Percentiles rank a stretch among this genome's conserved stretches.
Conservation (phyloP, 768 basidiomycete genomes). For the Hypsizygus marmoreus region DNA sequence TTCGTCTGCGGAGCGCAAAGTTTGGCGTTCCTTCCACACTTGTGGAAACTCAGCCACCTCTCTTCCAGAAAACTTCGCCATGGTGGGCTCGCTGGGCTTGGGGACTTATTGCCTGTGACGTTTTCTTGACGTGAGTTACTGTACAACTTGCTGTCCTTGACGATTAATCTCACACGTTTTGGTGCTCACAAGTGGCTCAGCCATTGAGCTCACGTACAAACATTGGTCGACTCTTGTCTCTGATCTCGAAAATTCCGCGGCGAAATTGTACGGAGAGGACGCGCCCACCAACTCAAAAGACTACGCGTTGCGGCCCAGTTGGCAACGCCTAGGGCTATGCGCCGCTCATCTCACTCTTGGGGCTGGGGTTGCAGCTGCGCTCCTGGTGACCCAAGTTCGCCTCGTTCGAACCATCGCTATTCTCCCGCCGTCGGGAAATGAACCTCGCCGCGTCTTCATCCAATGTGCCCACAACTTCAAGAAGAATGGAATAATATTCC, state of each 20-base stretch:
- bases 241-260: constrained; percentile 22
- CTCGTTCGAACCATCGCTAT: constrained; percentile 33
- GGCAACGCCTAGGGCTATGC: constrained; percentile 34
- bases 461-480: constrained; percentile 33
- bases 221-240: constrained; percentile 29
- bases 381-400: constrained; percentile 30
- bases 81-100: constrained; percentile 33
- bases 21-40: constrained; percentile 5
- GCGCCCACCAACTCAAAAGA: constrained; percentile 12
- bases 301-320: constrained; percentile 32
- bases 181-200: constrained; percentile 34
- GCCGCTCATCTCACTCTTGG: constrained; percentile 30
- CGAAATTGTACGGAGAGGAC: constrained; percentile 15
- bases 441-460: constrained; percentile 28
- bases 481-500: constrained; percentile 26
- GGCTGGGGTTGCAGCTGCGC: constrained; percentile 28
- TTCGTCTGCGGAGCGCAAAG: constrained; percentile 11
- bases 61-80: constrained; percentile 31
- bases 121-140: constrained; percentile 32
- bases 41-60: constrained; percentile 15
- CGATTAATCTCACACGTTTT: no score
- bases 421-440: constrained; percentile 19
- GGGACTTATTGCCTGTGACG: constrained; percentile 29
- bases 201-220: constrained; percentile 36
- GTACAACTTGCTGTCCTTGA: no score